Conservation (phyloP, 805 yeast genomes). For the Candida insectalens region DNA sequence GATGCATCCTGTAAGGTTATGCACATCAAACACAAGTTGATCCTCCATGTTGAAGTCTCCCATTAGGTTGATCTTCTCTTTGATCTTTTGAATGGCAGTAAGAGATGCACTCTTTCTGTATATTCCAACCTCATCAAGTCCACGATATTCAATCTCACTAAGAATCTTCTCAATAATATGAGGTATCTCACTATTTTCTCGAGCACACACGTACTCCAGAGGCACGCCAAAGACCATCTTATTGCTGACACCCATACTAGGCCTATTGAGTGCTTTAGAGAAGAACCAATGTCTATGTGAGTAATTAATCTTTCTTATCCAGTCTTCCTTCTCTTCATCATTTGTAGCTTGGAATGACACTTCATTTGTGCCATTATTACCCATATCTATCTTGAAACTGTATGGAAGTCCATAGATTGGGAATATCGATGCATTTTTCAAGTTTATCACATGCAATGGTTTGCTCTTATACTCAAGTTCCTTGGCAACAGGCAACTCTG, state of each 20-base stretch:
- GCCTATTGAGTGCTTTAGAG: constrained; percentile 27
- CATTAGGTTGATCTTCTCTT: constrained; percentile 32
- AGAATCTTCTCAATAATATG: constrained; percentile 54
- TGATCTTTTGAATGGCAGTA: constrained; percentile 34
- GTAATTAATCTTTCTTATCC: constrained; percentile 48
- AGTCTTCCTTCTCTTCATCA: constrained; percentile 57
- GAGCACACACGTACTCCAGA: constrained; percentile 57
- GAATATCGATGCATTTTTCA: constrained; percentile 36
- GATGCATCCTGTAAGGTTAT: constrained; percentile 81
- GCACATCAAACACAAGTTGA: constrained; percentile 51
- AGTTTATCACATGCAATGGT: constrained; percentile 41
- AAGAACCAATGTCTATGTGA: constrained; percentile 48
- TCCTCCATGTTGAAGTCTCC: constrained; percentile 38
- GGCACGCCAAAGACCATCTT: constrained; percentile 80
- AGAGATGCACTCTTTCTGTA: constrained; percentile 61
- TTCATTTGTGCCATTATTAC: constrained; percentile 24
- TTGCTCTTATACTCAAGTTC: constrained; percentile 30
- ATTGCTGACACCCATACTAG: constrained; percentile 6
- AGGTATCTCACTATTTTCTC: constrained; percentile 61
- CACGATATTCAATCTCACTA: constrained; percentile 74
- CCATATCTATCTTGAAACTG: constrained; percentile 36
- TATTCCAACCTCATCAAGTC: constrained; percentile 83
- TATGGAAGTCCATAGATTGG: constrained; percentile 42
- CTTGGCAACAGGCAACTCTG: constrained; percentile 50
- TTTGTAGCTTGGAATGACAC: constrained; percentile 56